Evolutionary conservation across 352 stramenopile species (phyloP), one percentile per base, ranked within the genome.

Genomic region (Pythium coloratum): DNA sequence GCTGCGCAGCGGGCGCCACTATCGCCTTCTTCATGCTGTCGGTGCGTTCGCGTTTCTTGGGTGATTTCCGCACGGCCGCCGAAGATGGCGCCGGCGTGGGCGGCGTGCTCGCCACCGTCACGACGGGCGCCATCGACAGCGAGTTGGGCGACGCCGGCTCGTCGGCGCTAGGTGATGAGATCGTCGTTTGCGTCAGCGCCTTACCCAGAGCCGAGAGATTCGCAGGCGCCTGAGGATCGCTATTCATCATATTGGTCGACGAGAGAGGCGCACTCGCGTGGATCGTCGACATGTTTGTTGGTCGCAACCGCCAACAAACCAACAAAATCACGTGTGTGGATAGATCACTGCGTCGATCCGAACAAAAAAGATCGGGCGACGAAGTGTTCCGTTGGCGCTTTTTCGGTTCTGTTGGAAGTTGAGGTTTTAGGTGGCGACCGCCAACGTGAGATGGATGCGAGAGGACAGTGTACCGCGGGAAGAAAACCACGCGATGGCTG

Each of bases 41-140:
- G 4, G 85, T 92, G n/a, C 87, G 87, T n/a, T 86, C 81, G 38
- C 87, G 82, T 59, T 95, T 95, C 79, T 93, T 93, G 26, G 82
- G 80, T 28, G 78, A 88, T 62, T 91, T 93, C 59, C 72, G 62
- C 13, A 72, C 24, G 59, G 16, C 67, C 54, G 50, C 70, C 64
- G 3, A 30, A 30, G 28, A 57, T 57, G 32, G 70, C 55, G 14
- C n/a, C 24, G 9, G 46, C 20, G 30, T 70, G 59, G 33, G 63
- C 59, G 3, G 67, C 58, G 7, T 59, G 59, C 8, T 61, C 46
- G 30, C 65, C 62, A 10, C 60, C 40, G 10, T 67, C 32, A 16
- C 55, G 50, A n/a, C 59, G 55, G 30, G 64, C 67, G 56, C 68
- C 66, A 60, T 63, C 33, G 68, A 65, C n/a, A 75, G 63, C 36